Base-by-base conservation (phyloP, 352 stramenopile species). In the Phytophthora crassamura region DNA sequence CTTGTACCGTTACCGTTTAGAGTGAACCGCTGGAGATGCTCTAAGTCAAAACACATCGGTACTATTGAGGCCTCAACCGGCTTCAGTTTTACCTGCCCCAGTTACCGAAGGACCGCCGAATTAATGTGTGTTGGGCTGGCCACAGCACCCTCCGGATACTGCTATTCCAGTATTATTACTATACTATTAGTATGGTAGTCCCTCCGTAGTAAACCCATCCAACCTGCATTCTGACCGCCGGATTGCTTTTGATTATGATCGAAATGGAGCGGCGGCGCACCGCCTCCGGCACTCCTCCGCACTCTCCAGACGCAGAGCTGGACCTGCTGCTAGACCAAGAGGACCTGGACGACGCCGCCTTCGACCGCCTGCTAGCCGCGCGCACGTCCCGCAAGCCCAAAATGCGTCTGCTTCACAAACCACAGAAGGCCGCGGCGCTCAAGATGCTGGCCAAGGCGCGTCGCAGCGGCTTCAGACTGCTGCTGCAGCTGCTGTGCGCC, bases 251-350 rank as follows among this genome's bases (percentile, higher is more conserved):
- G 64, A 72, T 72, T 72, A 74, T 74, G 65, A 69, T 59, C 36
- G 67, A 75, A 36, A 74, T 75, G 67, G 68, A 77, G 65, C 68
- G 68, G 22, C 64, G 58, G 8, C 58, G 52, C 49, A 18, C 30
- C n/a, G 25, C 40, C 12, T 41, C 18, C 20, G 36, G 12, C 20
- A 55, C 61, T 63, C 59, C 59, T 32, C 56, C 58, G 43, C 51
- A 22, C 11, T 68, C 56, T n/a, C 63, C 56, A 28, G 34, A 68
- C 18, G 35, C 49, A 60, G 59, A 72, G 38, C 32, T 69, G 15
- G 72, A 77, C 16, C 12, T 60, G 30, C 50, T 68, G 8, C 53
- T 73, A 16, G 56, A 43, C 33, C 51, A 64, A 39, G 61, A 59
- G 47, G 50, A 58, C 30, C 32, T 67, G 12, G 41, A 72, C 46